These are phyloP conservation scores for Claviceps spartinae DNA, from an alignment of 2,329 filamentous ascomycete genomes.

Conservation along the genomic window DNA sequence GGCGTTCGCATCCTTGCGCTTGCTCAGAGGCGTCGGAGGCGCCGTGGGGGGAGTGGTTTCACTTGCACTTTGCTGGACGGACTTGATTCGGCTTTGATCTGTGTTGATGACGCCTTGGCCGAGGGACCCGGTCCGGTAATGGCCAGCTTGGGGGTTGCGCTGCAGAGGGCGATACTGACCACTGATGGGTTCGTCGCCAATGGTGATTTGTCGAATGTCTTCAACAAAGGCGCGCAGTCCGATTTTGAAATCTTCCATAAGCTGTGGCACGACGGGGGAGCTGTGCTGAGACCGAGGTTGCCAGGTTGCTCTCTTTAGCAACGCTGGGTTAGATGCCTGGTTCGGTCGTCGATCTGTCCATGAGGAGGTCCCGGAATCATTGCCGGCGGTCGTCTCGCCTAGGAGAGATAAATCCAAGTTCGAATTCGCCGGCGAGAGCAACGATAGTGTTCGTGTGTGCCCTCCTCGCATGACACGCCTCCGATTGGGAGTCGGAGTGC, in stretches of 20 bases:
- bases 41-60: constrained; percentile 23
- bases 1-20: constrained; percentile 12
- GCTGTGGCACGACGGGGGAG: constrained; percentile 48
- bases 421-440: constrained; percentile 57
- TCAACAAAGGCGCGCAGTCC: constrained; percentile 92
- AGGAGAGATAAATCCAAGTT: constrained; percentile 28
- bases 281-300: constrained; percentile 36
- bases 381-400: constrained; percentile 22
- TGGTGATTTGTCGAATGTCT: constrained; percentile 86
- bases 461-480: constrained; percentile 57
- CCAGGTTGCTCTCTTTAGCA: constrained; percentile 47
- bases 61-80: constrained; percentile 28
- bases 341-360: constrained; percentile 18
- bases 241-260: constrained; percentile 78
- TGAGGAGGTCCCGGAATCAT: constrained; percentile 13
- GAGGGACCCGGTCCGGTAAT: constrained; percentile 2
- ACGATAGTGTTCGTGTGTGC: constrained; percentile 54
- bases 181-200: constrained; percentile 77
- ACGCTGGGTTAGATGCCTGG: constrained; percentile 24
- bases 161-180: constrained; percentile 22
- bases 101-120: constrained; percentile 8
- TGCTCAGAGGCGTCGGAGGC: constrained; percentile 19
- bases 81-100: constrained; percentile 34
- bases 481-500: constrained; percentile 27
- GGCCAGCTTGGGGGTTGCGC: constrained; percentile 7